Evolutionary conservation across 495 filamentous ascomycete genomes (phyloP).

Genomic region (Penicillium pancosmium): DNA sequence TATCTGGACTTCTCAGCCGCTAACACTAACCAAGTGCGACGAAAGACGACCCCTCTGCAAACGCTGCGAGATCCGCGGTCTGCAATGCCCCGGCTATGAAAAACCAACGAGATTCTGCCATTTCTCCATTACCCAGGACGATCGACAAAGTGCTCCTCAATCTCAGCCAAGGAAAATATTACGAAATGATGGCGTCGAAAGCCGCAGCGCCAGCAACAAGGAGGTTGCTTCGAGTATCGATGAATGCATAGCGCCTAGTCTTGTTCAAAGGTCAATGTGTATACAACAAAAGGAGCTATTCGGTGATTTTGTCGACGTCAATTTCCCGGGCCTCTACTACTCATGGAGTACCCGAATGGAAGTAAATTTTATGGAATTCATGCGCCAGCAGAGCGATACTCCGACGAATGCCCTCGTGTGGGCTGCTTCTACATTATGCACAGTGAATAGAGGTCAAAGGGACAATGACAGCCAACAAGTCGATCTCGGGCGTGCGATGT

Average conservation of each 20-base stretch:
- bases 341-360: constrained; percentile 18
- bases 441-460: constrained; percentile 10
- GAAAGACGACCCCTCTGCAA: constrained; percentile 27
- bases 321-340: constrained; percentile 21
- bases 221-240: constrained; percentile 5
- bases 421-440: constrained; percentile 14
- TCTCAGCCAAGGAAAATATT: background rate
- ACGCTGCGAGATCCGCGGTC: constrained; percentile 30
- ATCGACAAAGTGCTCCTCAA: background rate
- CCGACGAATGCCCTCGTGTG: constrained; percentile 13
- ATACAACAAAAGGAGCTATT: constrained; percentile 25
- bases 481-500: constrained; percentile 17
- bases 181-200: background rate
- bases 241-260: constrained; percentile 19
- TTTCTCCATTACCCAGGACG: background rate
- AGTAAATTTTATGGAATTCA: constrained; percentile 24
- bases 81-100: constrained; percentile 35
- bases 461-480: background rate
- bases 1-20: background rate
- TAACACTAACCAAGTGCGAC: constrained; percentile 29
- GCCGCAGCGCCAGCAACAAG: background rate
- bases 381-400: constrained; percentile 17
- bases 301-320: constrained; percentile 18
- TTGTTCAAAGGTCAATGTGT: constrained; percentile 18
- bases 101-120: constrained; percentile 24